Conservation (phyloP, 805 yeast genomes). For the Candida nonsorbophila region DNA sequence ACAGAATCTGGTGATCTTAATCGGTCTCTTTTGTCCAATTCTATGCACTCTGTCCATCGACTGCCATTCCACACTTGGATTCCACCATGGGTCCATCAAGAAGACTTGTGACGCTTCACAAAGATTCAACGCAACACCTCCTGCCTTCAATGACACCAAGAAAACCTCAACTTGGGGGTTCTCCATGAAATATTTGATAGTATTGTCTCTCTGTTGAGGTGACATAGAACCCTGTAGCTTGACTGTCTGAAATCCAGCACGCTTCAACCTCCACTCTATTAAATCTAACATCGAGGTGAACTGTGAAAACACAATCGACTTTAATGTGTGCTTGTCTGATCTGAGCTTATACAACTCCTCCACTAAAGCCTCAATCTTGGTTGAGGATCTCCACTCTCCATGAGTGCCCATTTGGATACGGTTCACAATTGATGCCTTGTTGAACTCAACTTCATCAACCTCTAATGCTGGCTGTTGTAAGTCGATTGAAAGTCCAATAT, state of each 20-base stretch:
- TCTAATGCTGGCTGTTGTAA: constrained; percentile 80
- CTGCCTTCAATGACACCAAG: constrained; percentile 92
- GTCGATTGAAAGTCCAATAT: constrained; percentile 87
- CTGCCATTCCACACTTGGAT: constrained; percentile 97
- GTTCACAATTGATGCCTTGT: constrained; percentile 72
- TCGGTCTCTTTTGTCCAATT: constrained; percentile 94
- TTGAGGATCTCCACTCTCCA: constrained; percentile 83
- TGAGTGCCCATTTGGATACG: constrained; percentile 71
- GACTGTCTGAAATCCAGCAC: constrained; percentile 94
- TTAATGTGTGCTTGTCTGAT: constrained; percentile 82
- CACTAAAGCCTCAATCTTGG: constrained; percentile 93
- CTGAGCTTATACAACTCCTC: constrained; percentile 87
- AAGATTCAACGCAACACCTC: constrained; percentile 95
- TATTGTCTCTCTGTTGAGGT: constrained; percentile 89
- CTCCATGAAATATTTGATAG: constrained; percentile 88
- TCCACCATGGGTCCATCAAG: constrained; percentile 98
- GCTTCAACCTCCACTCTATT: constrained; percentile 89
- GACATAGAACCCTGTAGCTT: constrained; percentile 96
- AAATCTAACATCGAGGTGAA: constrained; percentile 95
- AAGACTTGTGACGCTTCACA: constrained; percentile 98
- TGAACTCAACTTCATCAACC: constrained; percentile 54
- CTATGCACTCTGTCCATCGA: constrained; percentile 97
- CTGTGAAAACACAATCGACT: constrained; percentile 95
- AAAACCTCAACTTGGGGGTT: constrained; percentile 91
- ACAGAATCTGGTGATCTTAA: constrained; percentile 84